Evolutionary conservation across 305 asterid species (phyloP).

Genomic region (Rubia balearica): DNA sequence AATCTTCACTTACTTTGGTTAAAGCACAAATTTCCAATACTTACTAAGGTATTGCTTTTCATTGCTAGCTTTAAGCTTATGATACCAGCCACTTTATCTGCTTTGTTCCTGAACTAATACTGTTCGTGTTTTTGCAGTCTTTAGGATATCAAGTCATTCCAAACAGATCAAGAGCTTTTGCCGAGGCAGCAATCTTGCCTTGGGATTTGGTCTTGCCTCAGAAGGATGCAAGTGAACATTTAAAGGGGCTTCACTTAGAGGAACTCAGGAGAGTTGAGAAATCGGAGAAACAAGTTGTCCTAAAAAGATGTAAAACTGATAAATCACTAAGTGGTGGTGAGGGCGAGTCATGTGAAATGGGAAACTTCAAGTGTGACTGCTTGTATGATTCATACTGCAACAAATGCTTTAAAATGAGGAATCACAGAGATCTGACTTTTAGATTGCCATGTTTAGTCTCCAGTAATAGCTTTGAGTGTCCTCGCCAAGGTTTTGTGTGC

Average conservation of each 20-base stretch:
- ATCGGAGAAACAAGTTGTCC: conserved; percentile 16
- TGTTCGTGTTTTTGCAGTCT: conserved; percentile 35
- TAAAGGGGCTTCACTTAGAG: conserved; percentile 21
- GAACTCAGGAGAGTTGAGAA: conserved; percentile 21
- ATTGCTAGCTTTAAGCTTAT: conserved; percentile 17
- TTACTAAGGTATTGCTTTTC: conserved; percentile 41
- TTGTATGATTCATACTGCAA: too few relatives aligned
- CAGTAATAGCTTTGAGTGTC: conserved; percentile 26
- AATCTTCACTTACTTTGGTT: conserved; percentile 60
- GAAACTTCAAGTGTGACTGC: conserved; percentile 24
- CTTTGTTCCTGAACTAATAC: conserved; percentile 11
- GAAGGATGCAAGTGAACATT: conserved; percentile 31
- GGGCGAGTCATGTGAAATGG: conserved; percentile 24
- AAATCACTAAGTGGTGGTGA: conserved; percentile 21
- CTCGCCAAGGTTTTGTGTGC: conserved; percentile 39
- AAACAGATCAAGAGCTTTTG: conserved; percentile 48
- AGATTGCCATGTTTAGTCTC: conserved; percentile 49
- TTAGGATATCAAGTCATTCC: conserved; percentile 38
- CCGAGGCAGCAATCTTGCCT: conserved; percentile 70
- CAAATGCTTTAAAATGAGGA: conserved; percentile 21
- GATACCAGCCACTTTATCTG: conserved; percentile 8
- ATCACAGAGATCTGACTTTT: conserved; percentile 19
- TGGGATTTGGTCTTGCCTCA: conserved; percentile 65
- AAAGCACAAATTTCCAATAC: conserved; percentile 73
- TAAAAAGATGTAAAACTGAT: conserved; percentile 49